phyloP scores from a whole-genome alignment of 805 yeast species.

The Saccharomycopsis amapae region DNA sequence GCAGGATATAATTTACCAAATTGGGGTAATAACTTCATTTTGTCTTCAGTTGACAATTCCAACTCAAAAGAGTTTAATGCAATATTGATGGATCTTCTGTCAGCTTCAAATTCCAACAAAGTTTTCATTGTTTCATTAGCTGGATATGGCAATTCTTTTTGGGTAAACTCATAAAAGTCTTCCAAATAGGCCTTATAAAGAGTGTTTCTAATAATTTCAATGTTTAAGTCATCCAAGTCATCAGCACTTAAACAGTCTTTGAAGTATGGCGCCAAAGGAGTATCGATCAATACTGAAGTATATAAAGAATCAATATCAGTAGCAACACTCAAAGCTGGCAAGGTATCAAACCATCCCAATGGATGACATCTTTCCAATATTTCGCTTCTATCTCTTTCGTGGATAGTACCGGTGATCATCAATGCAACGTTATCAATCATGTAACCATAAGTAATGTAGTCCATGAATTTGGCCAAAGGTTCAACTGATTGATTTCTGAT shows the following conservation, averaged over 20 bases:
- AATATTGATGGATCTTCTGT: slow-evolving; percentile 88
- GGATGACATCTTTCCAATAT: slow-evolving; percentile 91
- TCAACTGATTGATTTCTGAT: slow-evolving; percentile 78
- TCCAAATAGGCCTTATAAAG: slow-evolving; percentile 90
- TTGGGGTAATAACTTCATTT: slow-evolving; percentile 64
- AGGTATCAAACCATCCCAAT: slow-evolving; percentile 95
- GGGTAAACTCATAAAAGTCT: slow-evolving; percentile 67
- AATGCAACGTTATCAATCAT: slow-evolving; percentile 97
- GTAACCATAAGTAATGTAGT: slow-evolving; percentile 89
- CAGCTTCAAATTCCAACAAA: slow-evolving; percentile 85
- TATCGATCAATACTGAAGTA: slow-evolving; percentile 87
- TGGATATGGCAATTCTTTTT: slow-evolving; percentile 57
- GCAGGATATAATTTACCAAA: slow-evolving; percentile 76
- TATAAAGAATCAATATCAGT: slow-evolving; percentile 92
- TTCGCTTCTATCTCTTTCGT: slow-evolving; percentile 86
- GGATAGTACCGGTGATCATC: slow-evolving; percentile 95
- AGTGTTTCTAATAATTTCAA: slow-evolving; percentile 88
- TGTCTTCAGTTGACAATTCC: slow-evolving; percentile 68
- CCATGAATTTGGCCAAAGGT: slow-evolving; percentile 75
- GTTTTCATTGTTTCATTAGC: slow-evolving; percentile 74
- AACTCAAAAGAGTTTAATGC: slow-evolving; percentile 83
- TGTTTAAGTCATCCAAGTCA: slow-evolving; percentile 90
- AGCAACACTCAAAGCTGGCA: slow-evolving; percentile 91
- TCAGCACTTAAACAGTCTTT: slow-evolving; percentile 76
- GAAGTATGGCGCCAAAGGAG: slow-evolving; percentile 96